Evolutionary conservation across 2,329 filamentous ascomycete genomes (phyloP), one percentile per base, ranked within the genome.

Genomic region (Thermothelomyces thermophilus): DNA sequence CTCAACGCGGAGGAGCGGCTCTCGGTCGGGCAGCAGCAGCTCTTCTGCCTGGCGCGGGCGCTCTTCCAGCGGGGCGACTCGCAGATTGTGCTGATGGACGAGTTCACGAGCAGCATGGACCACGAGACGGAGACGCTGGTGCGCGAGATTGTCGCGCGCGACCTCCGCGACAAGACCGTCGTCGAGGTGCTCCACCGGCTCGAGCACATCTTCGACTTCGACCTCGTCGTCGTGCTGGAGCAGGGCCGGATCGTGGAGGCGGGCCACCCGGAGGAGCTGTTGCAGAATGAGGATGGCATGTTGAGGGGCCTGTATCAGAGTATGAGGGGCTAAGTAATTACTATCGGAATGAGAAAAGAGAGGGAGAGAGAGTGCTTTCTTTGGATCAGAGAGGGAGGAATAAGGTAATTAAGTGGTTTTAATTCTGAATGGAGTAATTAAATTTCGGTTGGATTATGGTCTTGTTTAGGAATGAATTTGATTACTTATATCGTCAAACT

Each of bases 101-200:
- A 57, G 53, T 46, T 46, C 16, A 57, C 48, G 20, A 53, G 52
- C 28, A 53, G 43, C 37, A 44, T 57, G 19, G 55, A 57, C 33
- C 42, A 41, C 13, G 48, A 55, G 19, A 57, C 55, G 5, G 52
- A 53, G 20, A 43, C 37, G 30, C 22, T 51, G 22, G 46, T 57
- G 34, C 41, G 54, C 20, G 22, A 47, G 17, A 40, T 57, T 33
- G 41, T 57, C 16, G 36, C 39, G 16, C 41, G 42, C 20, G 50
- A 55, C 22, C 47, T 57, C 8, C 30, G 13, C 24, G 39, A 26
- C 5, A 30, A 45, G n/a, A 57, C 55, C 2, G 47, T 55, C 9
- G 47, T 57, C 7, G 26, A 41, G 13, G 52, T 57, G 39, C 35
- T 52, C 33, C 55, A 57, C 45, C 52, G 50, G 31, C 34, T 55